phyloP scores from a whole-genome alignment of 1,284 basidiomycete genomes.

The Ustilago esculenta region DNA sequence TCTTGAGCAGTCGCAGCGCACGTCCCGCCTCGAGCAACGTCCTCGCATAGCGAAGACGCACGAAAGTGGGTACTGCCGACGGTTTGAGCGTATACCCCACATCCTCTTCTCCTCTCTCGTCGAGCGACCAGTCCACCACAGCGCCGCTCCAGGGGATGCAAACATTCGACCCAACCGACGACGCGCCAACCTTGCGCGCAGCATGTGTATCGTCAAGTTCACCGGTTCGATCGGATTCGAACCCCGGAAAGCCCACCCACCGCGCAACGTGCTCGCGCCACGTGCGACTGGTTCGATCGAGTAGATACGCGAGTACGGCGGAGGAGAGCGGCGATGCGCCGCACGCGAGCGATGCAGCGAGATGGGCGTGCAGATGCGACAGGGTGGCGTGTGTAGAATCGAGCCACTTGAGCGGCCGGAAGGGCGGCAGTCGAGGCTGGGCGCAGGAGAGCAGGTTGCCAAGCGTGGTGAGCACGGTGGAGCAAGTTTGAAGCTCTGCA shows the following conservation, averaged over 20 bases:
- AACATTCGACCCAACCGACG: constrained; percentile 1
- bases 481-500: constrained; percentile 33
- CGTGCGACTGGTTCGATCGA: constrained; percentile 38
- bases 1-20: constrained; percentile 49
- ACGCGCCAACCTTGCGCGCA: constrained; percentile 5
- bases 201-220: constrained; percentile 27
- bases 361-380: constrained; percentile 49
- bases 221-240: constrained; percentile 31
- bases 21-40: constrained; percentile 52
- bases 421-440: constrained; percentile 32
- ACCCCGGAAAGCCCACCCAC: constrained; percentile 56
- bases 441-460: constrained; percentile 34
- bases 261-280: constrained; percentile 43
- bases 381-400: constrained; percentile 26
- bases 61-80: constrained; percentile 43
- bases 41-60: constrained; percentile 38
- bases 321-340: constrained; percentile 26
- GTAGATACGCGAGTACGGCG: constrained; percentile 37
- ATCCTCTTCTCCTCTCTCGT: constrained; percentile 52
- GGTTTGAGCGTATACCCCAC: constrained; percentile 52
- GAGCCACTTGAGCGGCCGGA: constrained; percentile 33
- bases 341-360: constrained; percentile 41
- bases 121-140: constrained; percentile 48
- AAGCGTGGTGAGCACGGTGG: constrained; percentile 25
- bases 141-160: constrained; percentile 48